Conservation (phyloP, 1,284 basidiomycete species). For the Termitomyces sp. region DNA sequence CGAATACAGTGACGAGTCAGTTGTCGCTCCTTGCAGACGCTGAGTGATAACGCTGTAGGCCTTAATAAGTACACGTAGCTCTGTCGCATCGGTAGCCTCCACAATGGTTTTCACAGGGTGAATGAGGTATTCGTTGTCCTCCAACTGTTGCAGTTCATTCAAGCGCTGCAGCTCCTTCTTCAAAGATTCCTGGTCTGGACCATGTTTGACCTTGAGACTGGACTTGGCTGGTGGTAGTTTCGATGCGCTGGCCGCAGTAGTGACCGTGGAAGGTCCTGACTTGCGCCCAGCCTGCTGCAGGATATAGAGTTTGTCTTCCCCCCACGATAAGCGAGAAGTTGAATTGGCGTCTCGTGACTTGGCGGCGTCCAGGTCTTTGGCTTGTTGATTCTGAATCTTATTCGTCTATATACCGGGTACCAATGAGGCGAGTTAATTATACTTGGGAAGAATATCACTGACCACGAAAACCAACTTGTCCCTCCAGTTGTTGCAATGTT, state of each 20-base stretch:
- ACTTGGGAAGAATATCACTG: neutral
- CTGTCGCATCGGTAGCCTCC: conserved; percentile 31
- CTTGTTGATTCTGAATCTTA: too few relatives aligned
- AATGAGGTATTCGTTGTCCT: conserved; percentile 59
- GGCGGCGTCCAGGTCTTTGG: neutral
- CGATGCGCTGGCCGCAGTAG: conserved; percentile 31
- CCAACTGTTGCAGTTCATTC: conserved; percentile 64
- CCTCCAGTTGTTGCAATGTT: neutral
- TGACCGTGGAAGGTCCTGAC: conserved; percentile 19
- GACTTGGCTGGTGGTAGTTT: conserved; percentile 48
- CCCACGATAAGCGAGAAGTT: conserved; percentile 52
- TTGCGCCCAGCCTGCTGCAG: conserved; percentile 34
- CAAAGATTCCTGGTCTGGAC: conserved; percentile 26
- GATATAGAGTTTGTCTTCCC: conserved; percentile 49
- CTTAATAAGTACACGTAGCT: conserved; percentile 55
- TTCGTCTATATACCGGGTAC: neutral
- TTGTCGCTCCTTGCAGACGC: conserved; percentile 54
- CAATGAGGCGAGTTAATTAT: neutral
- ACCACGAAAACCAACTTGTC: neutral
- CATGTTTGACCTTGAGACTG: conserved; percentile 53
- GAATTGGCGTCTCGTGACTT: conserved; percentile 16
- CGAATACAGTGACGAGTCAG: conserved; percentile 63
- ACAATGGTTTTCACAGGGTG: conserved; percentile 57
- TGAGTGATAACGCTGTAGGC: conserved; percentile 65
- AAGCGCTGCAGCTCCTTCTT: conserved; percentile 47